A percentile compares a stretch with the other conserved stretches of the same genome.
Evolutionary conservation across 768 basidiomycete species (phyloP).

Genomic region (Trametes maxima): DNA sequence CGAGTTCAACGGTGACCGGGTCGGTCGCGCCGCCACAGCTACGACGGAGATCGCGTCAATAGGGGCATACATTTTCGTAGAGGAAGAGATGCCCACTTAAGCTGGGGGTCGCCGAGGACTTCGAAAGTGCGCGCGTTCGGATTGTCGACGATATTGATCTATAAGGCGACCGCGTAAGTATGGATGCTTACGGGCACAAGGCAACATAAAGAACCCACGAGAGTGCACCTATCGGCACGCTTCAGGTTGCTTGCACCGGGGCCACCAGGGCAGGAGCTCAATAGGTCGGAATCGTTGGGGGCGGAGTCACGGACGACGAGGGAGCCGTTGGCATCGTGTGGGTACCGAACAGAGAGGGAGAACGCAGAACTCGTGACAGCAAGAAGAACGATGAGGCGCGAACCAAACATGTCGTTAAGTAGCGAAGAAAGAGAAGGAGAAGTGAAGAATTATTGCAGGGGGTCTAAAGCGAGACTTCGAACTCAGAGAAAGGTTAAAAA

Average conservation of each 20-base stretch:
- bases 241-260: constrained; percentile 11
- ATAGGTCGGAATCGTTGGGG: constrained; percentile 5
- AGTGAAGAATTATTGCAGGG: no score
- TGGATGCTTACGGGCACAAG: background rate
- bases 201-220: background rate
- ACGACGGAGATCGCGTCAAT: background rate
- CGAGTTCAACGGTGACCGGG: constrained; percentile 7
- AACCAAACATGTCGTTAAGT: no score
- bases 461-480: no score
- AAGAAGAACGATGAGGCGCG: no score
- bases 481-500: no score
- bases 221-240: constrained; percentile 13
- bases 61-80: no score
- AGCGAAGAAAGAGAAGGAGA: no score
- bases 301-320: background rate
- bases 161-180: background rate
- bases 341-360: no score
- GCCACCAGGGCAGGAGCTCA: constrained; percentile 16
- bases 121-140: constrained; percentile 3
- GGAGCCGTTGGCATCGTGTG: no score
- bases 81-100: background rate
- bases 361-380: no score
- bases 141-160: constrained; percentile 17
- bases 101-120: constrained; percentile 17
- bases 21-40: constrained; percentile 10